Conservation (phyloP, 441 rosid species). For the Lepidium campestre region DNA sequence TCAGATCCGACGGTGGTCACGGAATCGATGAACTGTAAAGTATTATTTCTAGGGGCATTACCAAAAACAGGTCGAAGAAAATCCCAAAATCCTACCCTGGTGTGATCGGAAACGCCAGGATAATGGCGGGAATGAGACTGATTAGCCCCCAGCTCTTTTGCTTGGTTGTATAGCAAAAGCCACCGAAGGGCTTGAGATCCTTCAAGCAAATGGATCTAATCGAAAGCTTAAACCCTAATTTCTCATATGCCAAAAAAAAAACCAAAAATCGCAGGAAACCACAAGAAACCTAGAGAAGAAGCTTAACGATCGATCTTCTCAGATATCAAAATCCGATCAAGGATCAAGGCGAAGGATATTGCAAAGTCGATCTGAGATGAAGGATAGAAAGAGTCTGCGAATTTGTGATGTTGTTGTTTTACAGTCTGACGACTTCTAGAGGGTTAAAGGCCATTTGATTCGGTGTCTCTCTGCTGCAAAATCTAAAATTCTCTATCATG, state of each 20-base stretch:
- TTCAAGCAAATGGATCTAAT: conserved; percentile 6
- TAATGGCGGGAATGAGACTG: conserved; percentile 78
- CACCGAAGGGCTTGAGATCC: conserved; percentile 23
- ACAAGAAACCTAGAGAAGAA: background rate
- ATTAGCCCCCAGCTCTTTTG: conserved; percentile 86
- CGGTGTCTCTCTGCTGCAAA: background rate
- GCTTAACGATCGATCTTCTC: background rate
- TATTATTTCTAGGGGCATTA: conserved; percentile 52
- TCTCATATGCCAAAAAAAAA: conserved; percentile 17
- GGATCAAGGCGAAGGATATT: background rate
- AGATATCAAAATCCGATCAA: background rate
- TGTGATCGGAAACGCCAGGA: conserved; percentile 42
- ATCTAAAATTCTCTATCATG: too few relatives aligned
- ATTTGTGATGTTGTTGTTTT: background rate
- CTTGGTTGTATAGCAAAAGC: conserved; percentile 21
- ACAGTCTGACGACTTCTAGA: background rate
- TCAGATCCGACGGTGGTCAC: conserved; percentile 27
- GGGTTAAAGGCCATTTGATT: background rate
- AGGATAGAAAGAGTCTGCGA: background rate
- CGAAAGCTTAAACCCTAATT: conserved; percentile 36
- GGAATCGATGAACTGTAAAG: conserved; percentile 60
- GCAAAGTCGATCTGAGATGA: background rate
- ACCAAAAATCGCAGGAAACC: background rate
- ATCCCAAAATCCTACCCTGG: conserved; percentile 73
- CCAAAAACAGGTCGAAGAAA: conserved; percentile 45